Percentiles rank a stretch among this genome's conserved stretches.
Conservation (phyloP, 768 basidiomycete species). For the Termitomyces titanicus region DNA sequence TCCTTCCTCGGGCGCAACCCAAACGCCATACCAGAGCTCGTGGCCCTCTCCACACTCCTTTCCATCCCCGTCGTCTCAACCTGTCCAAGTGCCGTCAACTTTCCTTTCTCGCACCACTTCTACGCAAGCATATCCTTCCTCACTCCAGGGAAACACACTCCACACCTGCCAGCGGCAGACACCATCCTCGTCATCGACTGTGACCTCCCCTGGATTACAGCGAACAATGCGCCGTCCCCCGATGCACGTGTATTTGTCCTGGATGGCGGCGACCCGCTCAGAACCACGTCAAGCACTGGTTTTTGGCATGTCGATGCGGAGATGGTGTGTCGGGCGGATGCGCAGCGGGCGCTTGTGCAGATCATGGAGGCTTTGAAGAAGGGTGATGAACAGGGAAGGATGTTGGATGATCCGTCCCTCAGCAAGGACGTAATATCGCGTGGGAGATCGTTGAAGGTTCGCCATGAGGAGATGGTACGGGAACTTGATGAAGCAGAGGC, state of each 20-base stretch:
- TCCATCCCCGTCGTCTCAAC: slow-evolving; percentile 51
- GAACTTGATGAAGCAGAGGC: slow-evolving; percentile 28
- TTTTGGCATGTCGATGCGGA: slow-evolving; percentile 37
- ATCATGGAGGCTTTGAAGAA: slow-evolving; percentile 35
- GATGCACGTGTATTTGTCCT: slow-evolving; percentile 54
- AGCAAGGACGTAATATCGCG: slow-evolving; percentile 14
- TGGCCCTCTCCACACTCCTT: slow-evolving; percentile 44
- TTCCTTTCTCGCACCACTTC: slow-evolving; percentile 56
- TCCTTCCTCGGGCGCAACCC: slow-evolving; percentile 58
- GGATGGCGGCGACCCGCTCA: slow-evolving; percentile 62
- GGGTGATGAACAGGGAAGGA: slow-evolving; percentile 16
- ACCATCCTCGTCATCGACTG: slow-evolving; percentile 62
- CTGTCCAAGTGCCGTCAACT: slow-evolving; percentile 46
- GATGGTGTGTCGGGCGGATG: slow-evolving; percentile 55
- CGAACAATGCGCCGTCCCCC: slow-evolving; percentile 37
- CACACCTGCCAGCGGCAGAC: slow-evolving; percentile 51
- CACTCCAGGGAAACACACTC: slow-evolving; percentile 38
- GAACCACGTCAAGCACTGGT: slow-evolving; percentile 35
- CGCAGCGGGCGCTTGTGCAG: slow-evolving; percentile 46
- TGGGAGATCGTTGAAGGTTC: slow-evolving; percentile 10
- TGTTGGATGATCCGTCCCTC: slow-evolving; percentile 2
- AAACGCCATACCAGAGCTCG: slow-evolving; percentile 41
- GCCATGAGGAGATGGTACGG: slow-evolving; percentile 22
- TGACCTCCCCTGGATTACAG: slow-evolving; percentile 64
- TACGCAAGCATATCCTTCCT: slow-evolving; percentile 52